Evolutionary conservation across 2,329 filamentous ascomycete species (phyloP).

Genomic region (Cladophialophora yegresii): DNA sequence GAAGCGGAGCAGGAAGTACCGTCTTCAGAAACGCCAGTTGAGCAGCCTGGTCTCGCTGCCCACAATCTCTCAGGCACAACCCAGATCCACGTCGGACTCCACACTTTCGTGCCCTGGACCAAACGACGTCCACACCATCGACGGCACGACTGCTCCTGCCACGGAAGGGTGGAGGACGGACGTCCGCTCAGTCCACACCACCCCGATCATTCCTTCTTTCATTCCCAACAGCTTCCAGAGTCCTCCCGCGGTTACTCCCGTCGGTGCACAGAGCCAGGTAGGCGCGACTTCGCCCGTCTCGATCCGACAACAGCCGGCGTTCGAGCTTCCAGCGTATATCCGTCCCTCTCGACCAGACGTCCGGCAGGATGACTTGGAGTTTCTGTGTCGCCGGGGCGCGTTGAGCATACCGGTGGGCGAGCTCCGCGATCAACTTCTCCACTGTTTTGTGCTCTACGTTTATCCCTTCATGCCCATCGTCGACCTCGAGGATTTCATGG

Average conservation of each 20-base stretch:
- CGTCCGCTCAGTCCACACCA: not conserved
- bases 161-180: not conserved
- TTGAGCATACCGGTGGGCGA: slow-evolving; percentile 69
- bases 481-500: slow-evolving; percentile 46
- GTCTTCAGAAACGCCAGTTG: slow-evolving; percentile 32
- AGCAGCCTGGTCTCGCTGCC: slow-evolving; percentile 21
- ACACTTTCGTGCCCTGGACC: not conserved
- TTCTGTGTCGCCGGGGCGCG: slow-evolving; percentile 57
- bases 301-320: not conserved
- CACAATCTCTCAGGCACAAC: slow-evolving; percentile 23
- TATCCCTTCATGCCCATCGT: slow-evolving; percentile 92
- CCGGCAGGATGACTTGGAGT: slow-evolving; percentile 23
- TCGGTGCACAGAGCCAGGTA: not conserved
- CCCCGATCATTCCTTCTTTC: not conserved
- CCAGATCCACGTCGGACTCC: slow-evolving; percentile 7
- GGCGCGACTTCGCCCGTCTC: not conserved
- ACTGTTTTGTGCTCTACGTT: slow-evolving; percentile 82
- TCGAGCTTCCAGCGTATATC: slow-evolving; percentile 27
- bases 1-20: slow-evolving; percentile 30
- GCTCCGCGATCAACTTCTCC: slow-evolving; percentile 77
- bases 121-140: not conserved
- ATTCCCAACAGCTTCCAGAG: slow-evolving; percentile 3
- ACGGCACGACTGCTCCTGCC: not conserved
- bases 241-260: not conserved
- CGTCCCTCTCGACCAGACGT: slow-evolving; percentile 22